Evolutionary conservation across 257 asterid genomes (phyloP).

Genomic region (Nicotiana undulata): DNA sequence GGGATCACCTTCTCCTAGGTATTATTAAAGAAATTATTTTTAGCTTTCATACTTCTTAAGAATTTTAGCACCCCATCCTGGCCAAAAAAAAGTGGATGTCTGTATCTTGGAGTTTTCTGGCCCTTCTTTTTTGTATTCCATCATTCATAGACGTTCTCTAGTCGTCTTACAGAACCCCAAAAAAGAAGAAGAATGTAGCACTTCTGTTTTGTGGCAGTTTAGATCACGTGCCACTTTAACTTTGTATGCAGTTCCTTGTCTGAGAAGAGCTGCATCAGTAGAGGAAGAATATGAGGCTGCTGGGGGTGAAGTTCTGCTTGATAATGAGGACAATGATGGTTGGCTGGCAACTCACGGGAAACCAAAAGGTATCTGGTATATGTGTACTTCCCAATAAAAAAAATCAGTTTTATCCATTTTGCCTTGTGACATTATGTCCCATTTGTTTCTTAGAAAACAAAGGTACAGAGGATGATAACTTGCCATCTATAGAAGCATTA

Average conservation of each 20-base stretch:
- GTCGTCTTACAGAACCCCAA: neutral
- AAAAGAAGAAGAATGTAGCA: neutral
- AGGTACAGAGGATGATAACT: constrained; percentile 50
- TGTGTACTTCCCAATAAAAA: neutral
- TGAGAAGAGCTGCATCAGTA: constrained; percentile 87
- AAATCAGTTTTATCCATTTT: neutral
- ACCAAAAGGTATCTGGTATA: constrained; percentile 53
- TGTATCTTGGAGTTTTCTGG: neutral
- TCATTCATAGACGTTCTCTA: neutral
- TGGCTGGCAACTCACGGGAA: constrained; percentile 98
- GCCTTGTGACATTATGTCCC: constrained; percentile 7
- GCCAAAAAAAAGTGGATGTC: neutral
- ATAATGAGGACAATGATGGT: constrained; percentile 85
- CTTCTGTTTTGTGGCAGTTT: neutral
- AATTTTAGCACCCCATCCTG: neutral
- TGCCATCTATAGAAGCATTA: constrained; percentile 85
- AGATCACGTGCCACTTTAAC: neutral
- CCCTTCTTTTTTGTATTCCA: neutral
- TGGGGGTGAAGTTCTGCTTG: constrained; percentile 92
- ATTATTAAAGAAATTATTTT: neutral
- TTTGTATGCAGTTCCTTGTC: constrained; percentile 68
- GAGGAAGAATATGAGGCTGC: constrained; percentile 98
- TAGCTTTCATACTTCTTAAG: neutral
- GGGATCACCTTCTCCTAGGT: no score
- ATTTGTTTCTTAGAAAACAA: constrained; percentile 47